Evolutionary conservation across 768 basidiomycete species (phyloP), one percentile per base, ranked within the genome.

Genomic region (Boletus eberwhitei): DNA sequence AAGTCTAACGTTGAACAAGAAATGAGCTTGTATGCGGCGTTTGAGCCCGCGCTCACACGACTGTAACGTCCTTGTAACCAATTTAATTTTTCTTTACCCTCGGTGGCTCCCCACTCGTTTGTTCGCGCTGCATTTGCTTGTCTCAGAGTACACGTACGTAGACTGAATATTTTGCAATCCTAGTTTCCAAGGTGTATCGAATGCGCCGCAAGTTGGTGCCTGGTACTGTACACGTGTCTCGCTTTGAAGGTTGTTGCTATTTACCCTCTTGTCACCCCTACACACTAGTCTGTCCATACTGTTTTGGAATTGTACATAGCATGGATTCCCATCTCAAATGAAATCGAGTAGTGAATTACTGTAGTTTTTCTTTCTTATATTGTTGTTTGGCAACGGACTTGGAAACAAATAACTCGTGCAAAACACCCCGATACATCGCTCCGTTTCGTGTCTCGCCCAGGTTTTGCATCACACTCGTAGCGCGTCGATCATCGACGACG

Each of bases 1-100:
- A 62, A 84, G 79, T 64, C 71, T 87, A 74, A 85, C 77, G 53
- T 59, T 87, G 58, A 74, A 72, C 53, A 84, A 84, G 79, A 85
- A 81, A 67, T 67, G 44, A 54, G 17, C 3, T 8, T 46, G 26
- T 40, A 13, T 38, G 22, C n/a, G 21, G 1, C 8, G 2, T 17
- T 26, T 14, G 47, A 26, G 37, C 4, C 21, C 21, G 19, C 14
- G 35, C 38, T 54, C 44, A 43, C 43, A 29, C 29, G 29, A 36
- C 24, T 26, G 24, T 26, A 26, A 26, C 37, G 2, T 21, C 21
- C 13, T 39, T 38, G 44, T 37, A 51, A 63, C 61, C 53, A 52
- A 24, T 38, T 50, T 54, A 54, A 34, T 42, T 21, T 6, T n/a
- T 40, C 11, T 29, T 51, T 36, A 36, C n/a, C 43, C 45, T 41